phyloP scores from a whole-genome alignment of 176 grass and related monocot species.

The Juncus inflexus region DNA sequence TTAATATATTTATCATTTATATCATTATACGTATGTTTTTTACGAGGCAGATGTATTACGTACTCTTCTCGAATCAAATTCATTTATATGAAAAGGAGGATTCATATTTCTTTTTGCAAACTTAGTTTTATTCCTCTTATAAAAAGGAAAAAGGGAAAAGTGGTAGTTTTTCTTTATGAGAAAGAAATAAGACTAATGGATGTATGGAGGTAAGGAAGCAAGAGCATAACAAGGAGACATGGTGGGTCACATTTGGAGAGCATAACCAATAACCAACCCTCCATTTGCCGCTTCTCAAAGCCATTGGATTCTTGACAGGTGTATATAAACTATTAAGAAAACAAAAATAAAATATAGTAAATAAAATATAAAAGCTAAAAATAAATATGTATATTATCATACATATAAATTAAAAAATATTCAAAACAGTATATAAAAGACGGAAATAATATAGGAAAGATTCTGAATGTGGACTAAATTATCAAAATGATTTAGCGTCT shows the following conservation, averaged over 20 bases:
- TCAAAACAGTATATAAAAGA: too few relatives aligned
- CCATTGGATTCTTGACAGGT: too few relatives aligned
- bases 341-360: neutral
- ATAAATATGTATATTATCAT: neutral
- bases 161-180: neutral
- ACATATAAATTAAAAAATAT: neutral
- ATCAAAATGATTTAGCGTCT: too few relatives aligned
- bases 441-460: too few relatives aligned
- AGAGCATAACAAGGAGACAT: slow-evolving; percentile 22
- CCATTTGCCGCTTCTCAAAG: neutral
- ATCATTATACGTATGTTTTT: too few relatives aligned
- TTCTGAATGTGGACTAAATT: too few relatives aligned
- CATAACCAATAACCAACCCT: neutral
- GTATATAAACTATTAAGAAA: neutral
- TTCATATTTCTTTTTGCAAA: neutral
- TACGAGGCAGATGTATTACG: too few relatives aligned
- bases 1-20: too few relatives aligned
- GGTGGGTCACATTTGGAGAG: slow-evolving; percentile 5
- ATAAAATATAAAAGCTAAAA: neutral
- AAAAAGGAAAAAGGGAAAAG: neutral
- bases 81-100: too few relatives aligned
- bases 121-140: neutral
- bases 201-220: slow-evolving; percentile 36
- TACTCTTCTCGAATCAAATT: too few relatives aligned
- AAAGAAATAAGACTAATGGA: slow-evolving; percentile 26